A percentile compares a stretch with the other conserved stretches of the same genome.
phyloP scores from a whole-genome alignment of 2,329 filamentous ascomycete genomes.

The Kalmusia sp. region DNA sequence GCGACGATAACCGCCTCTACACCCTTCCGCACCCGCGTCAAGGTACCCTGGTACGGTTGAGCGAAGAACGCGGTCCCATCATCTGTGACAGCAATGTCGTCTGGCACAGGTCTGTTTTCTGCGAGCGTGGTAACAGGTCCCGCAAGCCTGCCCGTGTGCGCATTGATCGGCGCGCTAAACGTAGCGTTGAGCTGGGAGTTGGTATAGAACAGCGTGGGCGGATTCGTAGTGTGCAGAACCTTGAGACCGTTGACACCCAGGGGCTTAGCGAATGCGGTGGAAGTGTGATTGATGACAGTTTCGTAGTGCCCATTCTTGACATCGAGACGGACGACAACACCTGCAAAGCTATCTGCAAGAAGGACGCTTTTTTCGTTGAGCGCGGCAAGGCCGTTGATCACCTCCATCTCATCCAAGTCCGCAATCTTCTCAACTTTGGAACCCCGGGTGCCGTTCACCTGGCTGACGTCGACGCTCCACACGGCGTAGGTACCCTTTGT shows the following conservation, averaged over 20 bases:
- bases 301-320: background rate
- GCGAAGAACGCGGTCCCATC: conserved; percentile 1
- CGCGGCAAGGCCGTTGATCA: background rate
- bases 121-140: background rate
- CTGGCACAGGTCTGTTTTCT: background rate
- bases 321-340: background rate
- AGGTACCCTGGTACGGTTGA: background rate
- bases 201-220: background rate
- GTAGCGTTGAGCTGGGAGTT: background rate
- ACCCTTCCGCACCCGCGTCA: background rate
- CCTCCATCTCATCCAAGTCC: background rate
- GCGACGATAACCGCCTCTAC: background rate
- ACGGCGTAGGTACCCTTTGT: conserved; percentile 17
- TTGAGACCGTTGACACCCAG: background rate
- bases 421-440: conserved; percentile 1
- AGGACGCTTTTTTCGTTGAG: background rate
- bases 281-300: background rate
- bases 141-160: background rate
- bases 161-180: background rate
- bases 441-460: background rate
- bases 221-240: background rate
- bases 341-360: background rate
- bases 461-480: conserved; percentile 22
- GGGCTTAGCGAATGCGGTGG: background rate
- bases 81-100: background rate